Conservation (phyloP, 805 yeast species). For the Trichomonascus vanleenenianus region DNA sequence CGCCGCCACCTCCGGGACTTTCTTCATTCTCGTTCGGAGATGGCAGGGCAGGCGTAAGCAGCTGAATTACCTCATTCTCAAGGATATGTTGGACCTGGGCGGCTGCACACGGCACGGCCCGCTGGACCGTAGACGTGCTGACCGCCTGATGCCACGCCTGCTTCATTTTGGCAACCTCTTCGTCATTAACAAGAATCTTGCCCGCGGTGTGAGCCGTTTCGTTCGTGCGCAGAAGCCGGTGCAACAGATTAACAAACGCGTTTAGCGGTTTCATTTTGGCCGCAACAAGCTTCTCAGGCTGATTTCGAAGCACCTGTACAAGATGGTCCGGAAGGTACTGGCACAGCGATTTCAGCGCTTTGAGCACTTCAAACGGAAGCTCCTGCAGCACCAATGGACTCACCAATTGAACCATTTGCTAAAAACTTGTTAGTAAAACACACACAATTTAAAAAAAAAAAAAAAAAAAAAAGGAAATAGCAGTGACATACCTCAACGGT, state of each 20-base stretch:
- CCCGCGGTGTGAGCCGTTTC: slow-evolving; percentile 46
- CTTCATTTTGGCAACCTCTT: slow-evolving; percentile 44
- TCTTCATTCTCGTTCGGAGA: no score
- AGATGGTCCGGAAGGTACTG: slow-evolving; percentile 38
- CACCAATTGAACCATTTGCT: slow-evolving; percentile 45
- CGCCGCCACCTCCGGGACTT: no score
- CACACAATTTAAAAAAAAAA: no score
- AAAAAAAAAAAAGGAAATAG: no score
- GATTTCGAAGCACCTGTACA: slow-evolving; percentile 18
- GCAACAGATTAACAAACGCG: slow-evolving; percentile 44
- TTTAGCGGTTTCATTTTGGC: slow-evolving; percentile 48
- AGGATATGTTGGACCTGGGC: slow-evolving; percentile 22
- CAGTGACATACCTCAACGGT: slow-evolving; percentile 28
- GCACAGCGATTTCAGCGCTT: slow-evolving; percentile 48
- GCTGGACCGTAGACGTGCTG: slow-evolving; percentile 39
- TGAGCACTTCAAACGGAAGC: slow-evolving; percentile 48
- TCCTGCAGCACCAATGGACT: slow-evolving; percentile 52
- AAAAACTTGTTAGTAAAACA: no score
- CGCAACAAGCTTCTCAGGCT: slow-evolving; percentile 44
- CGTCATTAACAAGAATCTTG: slow-evolving; percentile 36
- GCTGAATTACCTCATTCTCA: slow-evolving; percentile 22
- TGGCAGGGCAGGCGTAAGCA: slow-evolving; percentile 15
- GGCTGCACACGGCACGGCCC: slow-evolving; percentile 45
- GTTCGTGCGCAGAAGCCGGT: slow-evolving; percentile 46
- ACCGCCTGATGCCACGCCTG: slow-evolving; percentile 49